phyloP scores from a whole-genome alignment of 2,329 filamentous ascomycete species.

The Stagonosporopsis cucurbitacearum region DNA sequence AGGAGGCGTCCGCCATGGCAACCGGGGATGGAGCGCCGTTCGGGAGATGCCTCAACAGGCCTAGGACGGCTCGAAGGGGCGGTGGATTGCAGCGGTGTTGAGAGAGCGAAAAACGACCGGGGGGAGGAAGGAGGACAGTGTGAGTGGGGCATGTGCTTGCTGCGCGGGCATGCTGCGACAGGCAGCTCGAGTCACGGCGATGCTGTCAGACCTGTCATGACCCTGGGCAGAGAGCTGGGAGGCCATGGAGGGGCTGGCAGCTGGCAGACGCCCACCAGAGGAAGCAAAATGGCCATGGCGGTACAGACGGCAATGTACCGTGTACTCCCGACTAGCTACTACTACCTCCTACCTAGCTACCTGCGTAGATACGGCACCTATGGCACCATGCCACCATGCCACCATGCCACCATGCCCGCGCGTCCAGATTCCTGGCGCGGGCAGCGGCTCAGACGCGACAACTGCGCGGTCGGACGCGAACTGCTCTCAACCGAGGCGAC shows the following conservation, averaged over 20 bases:
- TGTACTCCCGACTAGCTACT: no score
- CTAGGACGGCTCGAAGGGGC: slow-evolving; percentile 14
- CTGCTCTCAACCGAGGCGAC: no score
- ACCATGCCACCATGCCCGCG: neutral
- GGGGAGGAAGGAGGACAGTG: no score
- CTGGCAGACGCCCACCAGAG: no score
- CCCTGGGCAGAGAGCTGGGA: neutral
- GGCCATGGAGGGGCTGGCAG: neutral
- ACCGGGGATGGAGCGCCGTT: slow-evolving; percentile 33
- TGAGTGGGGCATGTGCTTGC: slow-evolving; percentile 30
- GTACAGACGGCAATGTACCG: no score
- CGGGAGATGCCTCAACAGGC: slow-evolving; percentile 16
- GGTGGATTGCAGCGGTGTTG: slow-evolving; percentile 25
- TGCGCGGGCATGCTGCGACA: slow-evolving; percentile 27
- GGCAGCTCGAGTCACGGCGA: slow-evolving; percentile 14
- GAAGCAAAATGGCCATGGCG: no score
- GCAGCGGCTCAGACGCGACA: slow-evolving; percentile 7
- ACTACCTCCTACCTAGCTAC: no score
- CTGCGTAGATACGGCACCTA: no score
- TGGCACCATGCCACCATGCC: no score
- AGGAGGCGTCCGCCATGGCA: slow-evolving; percentile 28
- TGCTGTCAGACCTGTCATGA: slow-evolving; percentile 9
- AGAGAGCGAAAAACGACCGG: slow-evolving; percentile 21
- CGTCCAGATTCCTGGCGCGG: slow-evolving; percentile 11
- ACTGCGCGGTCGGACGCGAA: slow-evolving; percentile 8